Evolutionary conservation across 495 filamentous ascomycete genomes (phyloP), one percentile per base, ranked within the genome.

Genomic region (Neurospora pannonica): DNA sequence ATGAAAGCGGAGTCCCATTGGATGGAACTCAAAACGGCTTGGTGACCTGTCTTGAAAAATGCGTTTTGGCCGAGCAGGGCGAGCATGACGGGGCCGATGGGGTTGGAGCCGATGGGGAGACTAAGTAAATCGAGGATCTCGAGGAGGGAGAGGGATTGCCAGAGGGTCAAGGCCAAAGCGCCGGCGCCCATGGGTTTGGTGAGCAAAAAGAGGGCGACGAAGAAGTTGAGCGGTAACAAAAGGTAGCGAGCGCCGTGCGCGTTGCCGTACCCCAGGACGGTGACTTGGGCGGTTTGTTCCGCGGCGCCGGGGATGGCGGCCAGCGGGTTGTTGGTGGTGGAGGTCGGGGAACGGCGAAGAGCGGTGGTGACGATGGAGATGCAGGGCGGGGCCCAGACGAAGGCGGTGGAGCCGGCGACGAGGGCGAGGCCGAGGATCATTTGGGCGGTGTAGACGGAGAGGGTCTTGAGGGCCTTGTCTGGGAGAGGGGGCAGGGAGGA

Each of bases 1-100:
- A 99, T 92, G 86, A 98, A 99, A 31, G 94, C 95, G n/a, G 89
- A 87, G 82, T 98, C 94, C 96, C 96, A 99, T 78, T 99, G 97
- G 81, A 99, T 97, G 74, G 89, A 91, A 77, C 89, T 87, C 31
- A 97, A 88, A 0, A 90, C 92, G 19, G 95, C 95, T 82, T 98
- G 97, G 82, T 99, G 96, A 76, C 96, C 96, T 1, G 96, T 99
- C 77, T 95, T 97, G 90, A 99, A 99, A 86, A 91, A 99, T 84
- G 97, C 90, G 81, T 94, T 97, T 76, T 90, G 92, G 70, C 94
- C 97, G 2, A 99, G 87, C 19, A 98, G 82, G 43, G 89, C 97
- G 13, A 99, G 86, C 46, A 97, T 86, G 31, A 94, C 85, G 31
- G 97, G 95, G 0, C 94, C 96, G 78, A 98, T 90, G 4, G 92